Conservation (phyloP, 177 flowering plant species). For the Tripterygium wilfordii region DNA sequence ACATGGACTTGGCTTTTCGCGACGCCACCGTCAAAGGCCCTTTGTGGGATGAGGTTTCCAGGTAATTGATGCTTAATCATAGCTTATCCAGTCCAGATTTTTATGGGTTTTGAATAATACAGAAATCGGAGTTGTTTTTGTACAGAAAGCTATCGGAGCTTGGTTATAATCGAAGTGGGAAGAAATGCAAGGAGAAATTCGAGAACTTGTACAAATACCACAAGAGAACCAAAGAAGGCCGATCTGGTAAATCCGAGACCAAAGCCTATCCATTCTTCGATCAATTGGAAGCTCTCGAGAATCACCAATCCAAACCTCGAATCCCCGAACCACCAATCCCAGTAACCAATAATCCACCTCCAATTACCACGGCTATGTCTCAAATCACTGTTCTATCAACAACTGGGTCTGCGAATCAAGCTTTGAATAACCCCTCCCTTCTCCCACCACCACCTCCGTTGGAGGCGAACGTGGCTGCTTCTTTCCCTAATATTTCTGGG, state of each 20-base stretch:
- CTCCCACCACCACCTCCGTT: conserved; percentile 5
- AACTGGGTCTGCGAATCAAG: conserved; percentile 3
- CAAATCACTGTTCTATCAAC: conserved; percentile 1
- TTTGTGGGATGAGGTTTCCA: conserved; percentile 86
- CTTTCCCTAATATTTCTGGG: background rate
- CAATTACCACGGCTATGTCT: conserved; percentile 6
- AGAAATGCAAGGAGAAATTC: conserved; percentile 94
- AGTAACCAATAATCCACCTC: background rate
- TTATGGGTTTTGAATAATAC: too few relatives aligned
- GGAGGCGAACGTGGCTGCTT: background rate
- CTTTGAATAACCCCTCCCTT: conserved; percentile 7
- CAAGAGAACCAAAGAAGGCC: conserved; percentile 72
- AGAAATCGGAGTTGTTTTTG: too few relatives aligned
- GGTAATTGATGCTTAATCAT: conserved; percentile 28
- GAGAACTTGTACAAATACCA: conserved; percentile 85
- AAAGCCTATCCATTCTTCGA: conserved; percentile 71
- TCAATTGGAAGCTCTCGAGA: conserved; percentile 68
- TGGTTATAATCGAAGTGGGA: conserved; percentile 69
- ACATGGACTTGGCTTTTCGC: conserved; percentile 72
- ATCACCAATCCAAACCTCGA: conserved; percentile 14
- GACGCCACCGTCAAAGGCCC: conserved; percentile 83
- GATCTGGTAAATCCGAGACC: conserved; percentile 50
- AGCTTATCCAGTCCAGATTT: background rate
- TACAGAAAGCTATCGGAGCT: conserved; percentile 79
- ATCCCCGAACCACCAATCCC: conserved; percentile 9